Base-by-base conservation (phyloP, 257 asterid genomes). In the Paulownia fortunei region DNA sequence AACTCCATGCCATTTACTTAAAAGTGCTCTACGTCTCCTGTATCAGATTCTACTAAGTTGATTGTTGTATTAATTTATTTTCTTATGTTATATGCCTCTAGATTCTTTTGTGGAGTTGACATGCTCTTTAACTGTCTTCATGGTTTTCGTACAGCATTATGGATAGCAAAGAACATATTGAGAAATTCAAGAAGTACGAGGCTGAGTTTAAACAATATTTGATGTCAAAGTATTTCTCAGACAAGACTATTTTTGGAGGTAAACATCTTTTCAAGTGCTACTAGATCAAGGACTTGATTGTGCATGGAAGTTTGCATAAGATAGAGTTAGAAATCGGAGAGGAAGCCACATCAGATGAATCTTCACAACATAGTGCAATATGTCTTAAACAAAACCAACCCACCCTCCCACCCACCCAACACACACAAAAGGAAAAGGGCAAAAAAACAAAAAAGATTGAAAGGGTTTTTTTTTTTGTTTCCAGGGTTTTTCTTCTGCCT, bases 171-270 rank as follows among this genome's bases (percentile, higher is more conserved):
- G 92, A 86, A 52, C 82, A 83, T 39, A 49, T 65, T 39, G 93
- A 87, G 68, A 91, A 90, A 80, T 86, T 87, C 80, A 78, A 84
- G 85, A 91, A 80, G 78, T 87, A 90, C 32, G 93, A 82, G 80
- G 91, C 87, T 76, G 95, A 93, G 39, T 87, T 76, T 36, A 87
- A 84, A 58, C 89, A 82, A 24, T 83, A 89, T 70, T 51, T 91
- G 77, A 90, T 83, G 85, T 76, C 94, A 18, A 93, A 93, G 72
- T 93, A 91, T 84, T 93, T 93, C 92, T 90, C 96, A 2, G 98
- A 93, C 88, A 91, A 91, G 82, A 93, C 89, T 62, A 82, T 88
- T 3, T 91, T 84, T 84, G 98, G 98, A 89, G 98, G 98, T 91
- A 86, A 88, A 34, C 34, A 5, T 59, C 54, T 41, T 71, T 76